Base-by-base conservation (phyloP, 805 yeast genomes). In the Lachancea waltii region DNA sequence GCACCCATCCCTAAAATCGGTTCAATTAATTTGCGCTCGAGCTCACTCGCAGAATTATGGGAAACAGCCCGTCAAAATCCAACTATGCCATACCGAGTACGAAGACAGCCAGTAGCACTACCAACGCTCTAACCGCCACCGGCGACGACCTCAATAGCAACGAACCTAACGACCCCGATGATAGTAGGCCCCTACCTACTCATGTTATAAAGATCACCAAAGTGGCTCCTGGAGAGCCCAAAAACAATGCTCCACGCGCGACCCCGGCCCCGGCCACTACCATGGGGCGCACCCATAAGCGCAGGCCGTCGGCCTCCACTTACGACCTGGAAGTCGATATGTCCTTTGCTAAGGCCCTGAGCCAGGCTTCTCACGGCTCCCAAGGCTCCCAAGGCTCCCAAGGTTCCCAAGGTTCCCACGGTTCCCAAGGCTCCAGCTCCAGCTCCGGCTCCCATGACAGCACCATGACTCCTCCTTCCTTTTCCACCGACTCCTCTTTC, bases 41-140 rank as follows among this genome's bases (percentile, higher is more conserved):
- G 20, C 21, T 6, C 16, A 21, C 33, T 17, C 35, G 10, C 30
- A 23, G 31, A 27, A 46, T 45, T 54, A 75, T 75, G 81, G 81
- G 82, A 64, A 75, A 74, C 65, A 75, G 75, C 79, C 81, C 81
- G 68, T 75, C 81, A 29, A 62, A 60, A 46, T 59, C 54, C 36
- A 56, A 54, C 43, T 54, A 55, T 53, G 62, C 60, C 51, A 57
- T 60, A 50, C 63, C 67, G 62, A 59, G 54, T 58, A 51, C 65
- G 58, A 57, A 52, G 38, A 49, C 45, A 44, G 41, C 49, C 32
- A 35, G 35, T 15, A 41, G 47, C 20, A 45, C 39, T 42, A 43
- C 47, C 47, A 48, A 44, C 43, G 48, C 54, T 54, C 63, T 65
- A 43, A 51, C 64, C 43, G 24, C 36, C 30, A 9, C 54, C 20